phyloP scores from a whole-genome alignment of 306 rosid genomes.

The Rosa rugosa region DNA sequence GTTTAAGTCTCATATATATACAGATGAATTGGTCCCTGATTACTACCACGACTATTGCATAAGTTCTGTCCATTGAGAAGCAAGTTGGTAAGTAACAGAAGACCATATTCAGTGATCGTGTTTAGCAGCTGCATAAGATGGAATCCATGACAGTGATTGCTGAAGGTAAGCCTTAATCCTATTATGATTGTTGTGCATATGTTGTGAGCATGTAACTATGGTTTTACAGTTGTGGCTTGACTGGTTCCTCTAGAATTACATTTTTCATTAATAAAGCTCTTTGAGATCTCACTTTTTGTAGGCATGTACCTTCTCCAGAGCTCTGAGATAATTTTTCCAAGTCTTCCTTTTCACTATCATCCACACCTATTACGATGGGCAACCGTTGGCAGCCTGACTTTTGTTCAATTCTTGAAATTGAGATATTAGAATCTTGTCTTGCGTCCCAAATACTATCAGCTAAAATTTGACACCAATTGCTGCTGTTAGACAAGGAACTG shows the following conservation, averaged over 20 bases:
- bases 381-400: conserved; percentile 13
- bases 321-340: conserved; percentile 10
- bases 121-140: no score
- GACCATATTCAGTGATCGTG: no score
- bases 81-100: no score
- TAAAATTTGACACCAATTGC: conserved; percentile 1
- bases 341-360: conserved; percentile 21
- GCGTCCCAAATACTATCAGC: conserved; percentile 13
- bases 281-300: conserved; percentile 23
- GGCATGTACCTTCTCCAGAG: conserved; percentile 7
- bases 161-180: no score
- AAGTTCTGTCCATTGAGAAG: no score
- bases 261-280: conserved; percentile 19
- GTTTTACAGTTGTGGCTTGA: conserved; percentile 1
- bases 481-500: neutral
- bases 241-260: conserved; percentile 7
- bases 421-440: conserved; percentile 23
- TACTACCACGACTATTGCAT: no score
- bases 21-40: no score
- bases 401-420: conserved; percentile 20
- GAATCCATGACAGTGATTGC: no score
- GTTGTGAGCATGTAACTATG: no score
- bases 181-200: no score
- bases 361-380: conserved; percentile 6
- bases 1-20: no score